Evolutionary conservation across 2,329 filamentous ascomycete species (phyloP).

Genomic region (Fusarium xyrophilum): DNA sequence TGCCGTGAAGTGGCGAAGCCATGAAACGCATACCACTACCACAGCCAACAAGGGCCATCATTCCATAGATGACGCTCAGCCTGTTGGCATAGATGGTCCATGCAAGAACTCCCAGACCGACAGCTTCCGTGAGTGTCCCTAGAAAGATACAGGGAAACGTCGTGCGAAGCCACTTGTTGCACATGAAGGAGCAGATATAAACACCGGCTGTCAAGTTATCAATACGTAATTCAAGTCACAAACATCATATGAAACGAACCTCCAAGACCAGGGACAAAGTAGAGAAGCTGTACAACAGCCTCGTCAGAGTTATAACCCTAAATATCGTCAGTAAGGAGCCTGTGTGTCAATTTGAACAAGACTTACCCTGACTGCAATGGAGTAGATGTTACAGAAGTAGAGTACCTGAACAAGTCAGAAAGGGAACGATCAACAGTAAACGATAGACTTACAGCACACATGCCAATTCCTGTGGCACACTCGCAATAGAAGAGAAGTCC

Average conservation of each 20-base stretch:
- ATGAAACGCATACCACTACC: constrained; percentile 72
- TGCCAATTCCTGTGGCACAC: constrained; percentile 64
- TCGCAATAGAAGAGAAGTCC: constrained; percentile 68
- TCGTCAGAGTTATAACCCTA: constrained; percentile 57
- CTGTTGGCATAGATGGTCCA: constrained; percentile 61
- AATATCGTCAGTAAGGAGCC: neutral
- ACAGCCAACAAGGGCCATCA: constrained; percentile 69
- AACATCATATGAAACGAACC: constrained; percentile 45
- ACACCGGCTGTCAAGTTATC: constrained; percentile 53
- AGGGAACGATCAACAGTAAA: constrained; percentile 8
- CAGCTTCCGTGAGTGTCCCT: constrained; percentile 62
- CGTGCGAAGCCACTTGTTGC: constrained; percentile 67
- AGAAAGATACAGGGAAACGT: constrained; percentile 66
- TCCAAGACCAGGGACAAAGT: constrained; percentile 69
- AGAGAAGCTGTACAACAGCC: constrained; percentile 65
- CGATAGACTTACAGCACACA: constrained; percentile 51
- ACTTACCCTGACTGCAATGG: constrained; percentile 61
- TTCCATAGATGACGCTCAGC: constrained; percentile 63
- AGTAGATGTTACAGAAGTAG: constrained; percentile 74
- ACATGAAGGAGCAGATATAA: constrained; percentile 63
- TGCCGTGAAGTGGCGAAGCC: constrained; percentile 67
- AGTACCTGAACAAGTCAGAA: constrained; percentile 58
- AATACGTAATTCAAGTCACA: neutral
- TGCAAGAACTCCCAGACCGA: constrained; percentile 64
- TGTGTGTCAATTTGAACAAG: fast-evolving